Percentiles rank a stretch among this genome's conserved stretches.
Conservation (phyloP, 148 eudicot genomes). For the Pharnaceum exiguum region DNA sequence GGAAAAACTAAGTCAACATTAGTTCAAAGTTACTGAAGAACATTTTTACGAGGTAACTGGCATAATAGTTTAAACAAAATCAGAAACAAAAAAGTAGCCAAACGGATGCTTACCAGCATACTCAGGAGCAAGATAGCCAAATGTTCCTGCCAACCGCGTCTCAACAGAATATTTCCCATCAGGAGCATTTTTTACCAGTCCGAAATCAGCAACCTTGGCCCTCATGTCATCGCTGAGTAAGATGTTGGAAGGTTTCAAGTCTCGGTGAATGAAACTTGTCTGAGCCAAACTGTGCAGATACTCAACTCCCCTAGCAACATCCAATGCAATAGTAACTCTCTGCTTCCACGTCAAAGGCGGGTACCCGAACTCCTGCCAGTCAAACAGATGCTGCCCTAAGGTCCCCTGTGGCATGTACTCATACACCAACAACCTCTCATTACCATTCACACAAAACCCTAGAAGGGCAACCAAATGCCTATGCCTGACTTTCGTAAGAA, state of each 20-base stretch:
- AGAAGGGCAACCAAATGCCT: constrained; percentile 72
- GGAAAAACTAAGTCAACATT: background rate
- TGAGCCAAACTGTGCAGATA: constrained; percentile 55
- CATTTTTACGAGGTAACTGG: background rate
- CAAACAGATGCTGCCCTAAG: constrained; percentile 53
- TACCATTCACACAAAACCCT: constrained; percentile 58
- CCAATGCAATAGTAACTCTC: constrained; percentile 55
- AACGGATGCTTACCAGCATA: constrained; percentile 19
- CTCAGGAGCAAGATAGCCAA: constrained; percentile 30
- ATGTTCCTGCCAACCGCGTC: constrained; percentile 28
- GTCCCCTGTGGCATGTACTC: constrained; percentile 89
- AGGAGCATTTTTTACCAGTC: constrained; percentile 27
- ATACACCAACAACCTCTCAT: constrained; percentile 73
- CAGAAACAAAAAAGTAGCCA: background rate
- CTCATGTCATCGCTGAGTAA: constrained; percentile 28
- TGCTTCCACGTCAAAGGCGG: constrained; percentile 51
- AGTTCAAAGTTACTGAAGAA: background rate
- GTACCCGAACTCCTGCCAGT: constrained; percentile 28
- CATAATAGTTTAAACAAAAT: background rate
- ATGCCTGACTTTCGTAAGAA: constrained; percentile 73
- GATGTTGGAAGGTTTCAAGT: constrained; percentile 24
- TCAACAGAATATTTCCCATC: constrained; percentile 24
- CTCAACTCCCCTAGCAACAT: constrained; percentile 61
- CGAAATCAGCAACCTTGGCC: constrained; percentile 31
- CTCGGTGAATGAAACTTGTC: constrained; percentile 34